Evolutionary conservation across 768 basidiomycete species (phyloP).

Genomic region (Lactarius sp.): DNA sequence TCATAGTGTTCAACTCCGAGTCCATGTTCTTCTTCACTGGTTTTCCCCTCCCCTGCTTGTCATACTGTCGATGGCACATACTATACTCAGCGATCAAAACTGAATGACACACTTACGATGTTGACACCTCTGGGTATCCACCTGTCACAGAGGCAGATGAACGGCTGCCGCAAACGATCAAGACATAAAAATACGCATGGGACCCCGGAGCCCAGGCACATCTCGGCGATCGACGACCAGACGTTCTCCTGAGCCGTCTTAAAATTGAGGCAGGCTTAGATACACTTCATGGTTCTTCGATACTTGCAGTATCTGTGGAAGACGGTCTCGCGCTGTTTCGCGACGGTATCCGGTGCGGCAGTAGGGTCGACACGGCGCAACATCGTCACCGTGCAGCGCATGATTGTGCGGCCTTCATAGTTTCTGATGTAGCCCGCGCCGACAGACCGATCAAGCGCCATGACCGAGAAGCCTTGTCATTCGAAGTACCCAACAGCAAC

Average conservation of each 20-base stretch:
- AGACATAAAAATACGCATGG: slow-evolving; percentile 44
- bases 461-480: slow-evolving; percentile 98
- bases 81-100: neutral
- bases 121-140: slow-evolving; percentile 77
- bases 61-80: slow-evolving; percentile 1
- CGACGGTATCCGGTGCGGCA: slow-evolving; percentile 67
- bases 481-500: slow-evolving; percentile 99
- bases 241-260: slow-evolving; percentile 49
- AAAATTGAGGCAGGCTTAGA: slow-evolving; percentile 72
- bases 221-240: slow-evolving; percentile 63
- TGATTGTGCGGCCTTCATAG: slow-evolving; percentile 98
- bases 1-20: slow-evolving; percentile 66
- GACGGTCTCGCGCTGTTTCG: slow-evolving; percentile 83
- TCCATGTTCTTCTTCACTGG: slow-evolving; percentile 48
- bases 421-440: slow-evolving; percentile 99
- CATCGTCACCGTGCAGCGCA: slow-evolving; percentile 98
- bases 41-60: slow-evolving; percentile 33
- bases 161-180: slow-evolving; percentile 6
- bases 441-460: slow-evolving; percentile 76
- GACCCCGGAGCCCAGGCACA: slow-evolving; percentile 66
- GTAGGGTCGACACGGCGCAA: slow-evolving; percentile 89
- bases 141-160: slow-evolving; percentile 39
- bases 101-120: slow-evolving; percentile 46
- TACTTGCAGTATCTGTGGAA: slow-evolving; percentile 81
- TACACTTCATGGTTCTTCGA: slow-evolving; percentile 85